phyloP scores from a whole-genome alignment of 2,329 filamentous ascomycete species.

The Acrocalymma vagum region DNA sequence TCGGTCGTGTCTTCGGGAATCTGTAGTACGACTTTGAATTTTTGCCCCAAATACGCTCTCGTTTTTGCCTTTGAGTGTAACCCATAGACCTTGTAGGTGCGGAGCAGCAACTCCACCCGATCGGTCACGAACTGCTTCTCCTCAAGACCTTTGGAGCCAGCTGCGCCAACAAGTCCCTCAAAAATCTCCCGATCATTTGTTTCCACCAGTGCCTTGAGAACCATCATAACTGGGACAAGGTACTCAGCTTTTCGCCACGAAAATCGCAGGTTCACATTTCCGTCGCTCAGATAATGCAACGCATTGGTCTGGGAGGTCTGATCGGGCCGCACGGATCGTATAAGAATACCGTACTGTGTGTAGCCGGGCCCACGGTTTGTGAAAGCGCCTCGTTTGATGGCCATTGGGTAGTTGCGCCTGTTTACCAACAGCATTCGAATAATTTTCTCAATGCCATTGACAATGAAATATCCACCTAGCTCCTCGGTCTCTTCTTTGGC shows the following conservation, averaged over 20 bases:
- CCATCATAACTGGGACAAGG: slow-evolving; percentile 95
- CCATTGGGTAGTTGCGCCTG: slow-evolving; percentile 92
- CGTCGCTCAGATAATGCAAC: slow-evolving; percentile 92
- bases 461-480: slow-evolving; percentile 93
- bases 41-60: slow-evolving; percentile 85
- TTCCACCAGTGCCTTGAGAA: slow-evolving; percentile 91
- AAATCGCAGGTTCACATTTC: slow-evolving; percentile 96
- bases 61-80: slow-evolving; percentile 85
- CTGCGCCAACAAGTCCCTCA: slow-evolving; percentile 84
- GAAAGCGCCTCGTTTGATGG: slow-evolving; percentile 91
- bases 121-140: slow-evolving; percentile 93
- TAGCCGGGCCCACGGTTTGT: slow-evolving; percentile 86
- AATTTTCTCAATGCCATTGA: slow-evolving; percentile 97
- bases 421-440: slow-evolving; percentile 92
- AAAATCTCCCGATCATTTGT: slow-evolving; percentile 98
- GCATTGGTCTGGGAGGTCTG: slow-evolving; percentile 98
- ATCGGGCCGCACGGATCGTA: slow-evolving; percentile 93
- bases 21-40: slow-evolving; percentile 88
- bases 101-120: slow-evolving; percentile 87
- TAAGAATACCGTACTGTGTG: slow-evolving; percentile 88
- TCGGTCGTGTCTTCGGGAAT: slow-evolving; percentile 85
- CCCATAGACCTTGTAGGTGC: slow-evolving; percentile 91
- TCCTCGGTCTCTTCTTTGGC: slow-evolving; percentile 96
- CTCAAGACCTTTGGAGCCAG: slow-evolving; percentile 77
- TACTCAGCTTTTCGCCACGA: slow-evolving; percentile 98